Conservation (phyloP, 768 basidiomycete species). For the Suillus clintonianus region DNA sequence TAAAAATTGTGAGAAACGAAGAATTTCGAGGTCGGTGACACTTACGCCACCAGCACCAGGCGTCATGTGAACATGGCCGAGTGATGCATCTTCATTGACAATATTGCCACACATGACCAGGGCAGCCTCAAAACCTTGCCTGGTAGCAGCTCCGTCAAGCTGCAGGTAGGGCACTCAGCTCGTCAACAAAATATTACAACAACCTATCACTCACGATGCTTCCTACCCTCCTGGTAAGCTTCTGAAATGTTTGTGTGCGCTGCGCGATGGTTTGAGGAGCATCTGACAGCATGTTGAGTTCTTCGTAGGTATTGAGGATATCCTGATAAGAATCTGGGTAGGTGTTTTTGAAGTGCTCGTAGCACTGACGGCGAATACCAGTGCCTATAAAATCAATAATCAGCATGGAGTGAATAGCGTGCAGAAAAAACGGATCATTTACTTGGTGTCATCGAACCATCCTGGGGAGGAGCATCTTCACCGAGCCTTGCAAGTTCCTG, state of each 20-base stretch:
- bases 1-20: no score
- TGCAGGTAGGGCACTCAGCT: not conserved
- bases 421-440: not conserved
- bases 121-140: conserved; percentile 10
- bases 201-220: not conserved
- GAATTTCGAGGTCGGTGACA: no score
- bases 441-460: not conserved
- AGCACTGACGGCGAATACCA: not conserved
- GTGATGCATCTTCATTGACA: conserved; percentile 7
- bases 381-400: not conserved
- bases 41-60: not conserved
- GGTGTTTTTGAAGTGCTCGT: not conserved
- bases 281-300: not conserved
- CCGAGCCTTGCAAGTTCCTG: conserved; percentile 3
- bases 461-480: not conserved
- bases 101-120: conserved; percentile 10
- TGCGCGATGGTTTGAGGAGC: not conserved
- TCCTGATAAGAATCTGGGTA: not conserved
- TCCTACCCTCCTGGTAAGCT: not conserved
- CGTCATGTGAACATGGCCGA: conserved; percentile 4
- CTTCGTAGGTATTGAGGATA: not conserved
- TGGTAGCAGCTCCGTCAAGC: conserved; percentile 3
- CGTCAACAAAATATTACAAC: not conserved
- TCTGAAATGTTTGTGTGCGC: not conserved
- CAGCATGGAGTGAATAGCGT: not conserved